These are phyloP conservation scores for Psilocybe sp. DNA, from an alignment of 768 basidiomycete species.

Conservation along the genomic window DNA sequence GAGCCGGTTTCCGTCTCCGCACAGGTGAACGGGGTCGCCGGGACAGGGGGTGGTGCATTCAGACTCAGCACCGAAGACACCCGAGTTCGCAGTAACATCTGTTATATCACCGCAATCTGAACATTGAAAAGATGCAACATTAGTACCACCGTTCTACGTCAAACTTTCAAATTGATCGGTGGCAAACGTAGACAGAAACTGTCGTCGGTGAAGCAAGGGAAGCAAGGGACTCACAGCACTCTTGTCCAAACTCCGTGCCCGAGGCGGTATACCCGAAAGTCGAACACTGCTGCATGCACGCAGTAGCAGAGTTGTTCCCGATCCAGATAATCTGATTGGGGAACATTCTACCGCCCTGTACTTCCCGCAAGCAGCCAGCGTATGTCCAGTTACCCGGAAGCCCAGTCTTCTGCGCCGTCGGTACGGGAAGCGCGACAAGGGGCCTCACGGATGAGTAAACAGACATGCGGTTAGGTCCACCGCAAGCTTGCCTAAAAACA, in stretches of 20 bases:
- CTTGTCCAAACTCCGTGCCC: conserved; percentile 65
- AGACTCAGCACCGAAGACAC: conserved; percentile 35
- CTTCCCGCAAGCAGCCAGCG: conserved; percentile 60
- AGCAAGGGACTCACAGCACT: conserved; percentile 68
- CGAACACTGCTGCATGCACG: conserved; percentile 68
- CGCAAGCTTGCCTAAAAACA: conserved; percentile 57
- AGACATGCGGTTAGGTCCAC: conserved; percentile 70
- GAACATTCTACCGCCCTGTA: conserved; percentile 43
- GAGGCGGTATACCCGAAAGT: conserved; percentile 70
- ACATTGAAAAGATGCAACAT: not conserved
- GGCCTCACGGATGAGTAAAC: conserved; percentile 56
- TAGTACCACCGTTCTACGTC: too few species aligned
- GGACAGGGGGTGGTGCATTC: conserved; percentile 57
- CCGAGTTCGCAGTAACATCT: conserved; percentile 43
- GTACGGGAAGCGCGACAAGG: conserved; percentile 57
- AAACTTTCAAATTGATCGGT: too few species aligned
- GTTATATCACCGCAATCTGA: conserved; percentile 69
- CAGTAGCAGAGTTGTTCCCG: conserved; percentile 60
- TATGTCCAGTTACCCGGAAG: conserved; percentile 67
- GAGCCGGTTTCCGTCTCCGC: conserved; percentile 57
- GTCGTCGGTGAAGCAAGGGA: not conserved
- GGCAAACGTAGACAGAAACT: too few species aligned
- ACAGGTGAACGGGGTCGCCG: conserved; percentile 67
- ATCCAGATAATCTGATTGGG: conserved; percentile 58
- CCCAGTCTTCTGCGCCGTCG: conserved; percentile 47